Base-by-base conservation (phyloP, 192 early-diverging fungal species). In the Entomortierella chlamydospora region DNA sequence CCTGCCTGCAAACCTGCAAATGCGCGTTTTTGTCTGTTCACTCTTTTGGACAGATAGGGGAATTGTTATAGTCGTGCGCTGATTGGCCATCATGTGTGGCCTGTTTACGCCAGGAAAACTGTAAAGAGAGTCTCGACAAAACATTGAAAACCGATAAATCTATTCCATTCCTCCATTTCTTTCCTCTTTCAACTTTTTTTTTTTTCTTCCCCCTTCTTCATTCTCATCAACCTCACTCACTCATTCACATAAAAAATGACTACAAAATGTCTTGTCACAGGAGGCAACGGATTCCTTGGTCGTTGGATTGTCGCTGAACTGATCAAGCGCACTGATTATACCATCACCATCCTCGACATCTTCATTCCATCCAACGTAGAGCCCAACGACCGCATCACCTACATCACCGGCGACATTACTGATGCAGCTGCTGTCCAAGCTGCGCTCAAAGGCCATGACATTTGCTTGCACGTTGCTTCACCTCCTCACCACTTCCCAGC, bases 391-490 rank as follows among this genome's bases (percentile, higher is more conserved):
- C 49, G 79, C 29, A 82, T 90, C 57, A 83, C 63, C 15, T 87
- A 87, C 54, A 66, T 74, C 51, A 56, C 61, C 2, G 89, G 89
- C 30, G 84, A 88, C 43, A 70, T 90, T 51, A 71, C 80, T 12
- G 82, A 91, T 22, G 76, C 70, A 49, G 71, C 81, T 0, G 90
- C 91, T 62, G 85, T 98, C 12, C 81, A 56, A 20, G 39, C 70
- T 2, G 95, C 95, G 1, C 74, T 93, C 12, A 76, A 84, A 20
- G 91, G 90, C 85, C 55, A 92, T 84, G 4, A 85, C 82, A 52
- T 94, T 95, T 79, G 76, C 23, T 91, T 99, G 83, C 95, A 99
- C 83, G 95, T 95, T 0, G 97, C 96, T 3, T 95, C 95, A 1
- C 95, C 96, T 7, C 84, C 92, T 54, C 91, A 93, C 80, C 91